phyloP scores from a whole-genome alignment of 2,329 filamentous ascomycete genomes.

The Lachnellula willkommii region DNA sequence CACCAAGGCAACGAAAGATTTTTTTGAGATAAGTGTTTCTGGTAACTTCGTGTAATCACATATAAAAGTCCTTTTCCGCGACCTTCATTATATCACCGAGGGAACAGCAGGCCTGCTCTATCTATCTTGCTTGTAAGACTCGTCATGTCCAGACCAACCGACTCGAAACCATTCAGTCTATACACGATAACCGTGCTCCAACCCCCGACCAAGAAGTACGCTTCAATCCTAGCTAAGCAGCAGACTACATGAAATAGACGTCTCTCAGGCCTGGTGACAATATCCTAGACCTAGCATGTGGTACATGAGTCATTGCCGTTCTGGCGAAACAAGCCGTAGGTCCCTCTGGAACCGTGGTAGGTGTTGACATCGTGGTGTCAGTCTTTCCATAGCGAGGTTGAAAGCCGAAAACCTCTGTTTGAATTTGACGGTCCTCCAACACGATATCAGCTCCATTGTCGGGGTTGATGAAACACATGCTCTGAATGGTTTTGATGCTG shows the following conservation, averaged over 20 bases:
- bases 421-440: constrained; percentile 6
- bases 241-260: constrained; percentile 14
- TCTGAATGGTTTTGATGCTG: constrained; percentile 6
- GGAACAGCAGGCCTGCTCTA: not conserved
- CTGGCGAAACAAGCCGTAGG: constrained; percentile 6
- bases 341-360: constrained; percentile 9
- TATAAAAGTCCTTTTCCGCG: too few relatives aligned
- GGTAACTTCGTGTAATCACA: too few relatives aligned
- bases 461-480: constrained; percentile 3
- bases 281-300: constrained; percentile 17
- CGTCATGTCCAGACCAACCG: not conserved
- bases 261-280: constrained; percentile 7
- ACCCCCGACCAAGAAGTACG: constrained; percentile 10
- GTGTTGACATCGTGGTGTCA: constrained; percentile 14
- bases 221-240: constrained; percentile 12
- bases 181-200: constrained; percentile 16
- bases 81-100: too few relatives aligned
- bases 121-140: not conserved
- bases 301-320: constrained; percentile 14
- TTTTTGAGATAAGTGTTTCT: too few relatives aligned
- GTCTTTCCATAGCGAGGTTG: constrained; percentile 6
- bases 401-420: constrained; percentile 8
- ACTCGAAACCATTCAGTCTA: constrained; percentile 5
- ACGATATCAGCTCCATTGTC: constrained; percentile 11
- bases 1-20: too few relatives aligned